These are phyloP conservation scores for Beverwykella pulmonaria DNA, from an alignment of 495 filamentous ascomycete genomes.

Conservation along the genomic window DNA sequence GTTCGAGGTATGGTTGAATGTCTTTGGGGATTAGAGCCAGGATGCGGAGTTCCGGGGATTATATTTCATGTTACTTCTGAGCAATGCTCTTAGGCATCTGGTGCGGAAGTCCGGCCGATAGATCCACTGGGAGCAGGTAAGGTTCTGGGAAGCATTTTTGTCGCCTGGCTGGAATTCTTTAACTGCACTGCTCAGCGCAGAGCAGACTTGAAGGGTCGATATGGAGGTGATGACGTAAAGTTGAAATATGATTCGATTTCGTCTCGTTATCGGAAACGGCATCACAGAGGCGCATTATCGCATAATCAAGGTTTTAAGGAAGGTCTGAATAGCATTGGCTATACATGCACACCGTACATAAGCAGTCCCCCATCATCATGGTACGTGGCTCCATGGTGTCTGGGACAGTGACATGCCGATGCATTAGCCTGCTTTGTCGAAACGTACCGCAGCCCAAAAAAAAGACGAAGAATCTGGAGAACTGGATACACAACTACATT, in stretches of 20 bases:
- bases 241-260: too few species aligned
- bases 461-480: background rate
- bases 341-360: background rate
- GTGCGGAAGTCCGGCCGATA: too few species aligned
- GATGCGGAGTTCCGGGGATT: background rate
- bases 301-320: background rate
- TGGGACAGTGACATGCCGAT: too few species aligned
- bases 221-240: too few species aligned
- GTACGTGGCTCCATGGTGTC: background rate
- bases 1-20: background rate
- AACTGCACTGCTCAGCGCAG: too few species aligned
- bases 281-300: background rate
- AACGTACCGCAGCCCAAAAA: too few species aligned
- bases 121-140: too few species aligned
- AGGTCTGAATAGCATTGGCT: background rate
- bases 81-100: background rate
- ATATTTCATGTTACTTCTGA: background rate
- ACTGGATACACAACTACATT: background rate
- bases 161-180: too few species aligned
- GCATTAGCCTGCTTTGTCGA: too few species aligned
- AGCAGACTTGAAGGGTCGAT: too few species aligned
- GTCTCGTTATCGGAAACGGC: too few species aligned
- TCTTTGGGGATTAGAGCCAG: background rate
- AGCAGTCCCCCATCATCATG: background rate
- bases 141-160: too few species aligned